Evolutionary conservation across 352 stramenopile species (phyloP).

Genomic region (Phytophthora brassicae): DNA sequence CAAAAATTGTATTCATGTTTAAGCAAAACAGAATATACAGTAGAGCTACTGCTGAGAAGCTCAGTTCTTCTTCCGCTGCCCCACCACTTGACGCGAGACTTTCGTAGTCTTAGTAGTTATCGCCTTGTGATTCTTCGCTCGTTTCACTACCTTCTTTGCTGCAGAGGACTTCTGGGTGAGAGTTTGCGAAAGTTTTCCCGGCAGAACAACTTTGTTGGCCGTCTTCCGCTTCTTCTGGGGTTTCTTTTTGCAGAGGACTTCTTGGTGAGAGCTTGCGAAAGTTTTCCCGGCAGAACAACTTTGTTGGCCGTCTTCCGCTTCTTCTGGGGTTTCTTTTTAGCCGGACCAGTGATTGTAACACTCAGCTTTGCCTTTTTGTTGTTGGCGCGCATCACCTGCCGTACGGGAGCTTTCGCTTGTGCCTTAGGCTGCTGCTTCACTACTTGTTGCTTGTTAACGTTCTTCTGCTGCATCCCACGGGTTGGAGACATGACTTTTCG

Average conservation of each 20-base stretch:
- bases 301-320: constrained; percentile 21
- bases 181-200: constrained; percentile 35
- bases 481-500: constrained; percentile 11
- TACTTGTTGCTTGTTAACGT: constrained; percentile 12
- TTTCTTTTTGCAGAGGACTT: constrained; percentile 35
- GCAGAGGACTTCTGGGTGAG: constrained; percentile 29
- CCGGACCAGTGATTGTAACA: constrained; percentile 34
- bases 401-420: constrained; percentile 7
- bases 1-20: constrained; percentile 24
- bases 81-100: constrained; percentile 52
- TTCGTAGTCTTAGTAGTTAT: constrained; percentile 27
- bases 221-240: constrained; percentile 22
- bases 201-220: constrained; percentile 28
- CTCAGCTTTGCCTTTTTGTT: constrained; percentile 41
- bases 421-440: constrained; percentile 20
- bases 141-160: constrained; percentile 38
- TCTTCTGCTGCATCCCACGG: constrained; percentile 13
- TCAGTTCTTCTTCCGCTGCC: constrained; percentile 45
- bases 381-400: constrained; percentile 34
- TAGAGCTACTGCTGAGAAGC: background rate
- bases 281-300: constrained; percentile 39
- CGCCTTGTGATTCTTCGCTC: constrained; percentile 36
- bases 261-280: constrained; percentile 23
- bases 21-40: constrained; percentile 24
- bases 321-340: constrained; percentile 16